Percentiles rank a stretch among this genome's conserved stretches.
Evolutionary conservation across 352 stramenopile species (phyloP).

Genomic region (Pythium volutum): DNA sequence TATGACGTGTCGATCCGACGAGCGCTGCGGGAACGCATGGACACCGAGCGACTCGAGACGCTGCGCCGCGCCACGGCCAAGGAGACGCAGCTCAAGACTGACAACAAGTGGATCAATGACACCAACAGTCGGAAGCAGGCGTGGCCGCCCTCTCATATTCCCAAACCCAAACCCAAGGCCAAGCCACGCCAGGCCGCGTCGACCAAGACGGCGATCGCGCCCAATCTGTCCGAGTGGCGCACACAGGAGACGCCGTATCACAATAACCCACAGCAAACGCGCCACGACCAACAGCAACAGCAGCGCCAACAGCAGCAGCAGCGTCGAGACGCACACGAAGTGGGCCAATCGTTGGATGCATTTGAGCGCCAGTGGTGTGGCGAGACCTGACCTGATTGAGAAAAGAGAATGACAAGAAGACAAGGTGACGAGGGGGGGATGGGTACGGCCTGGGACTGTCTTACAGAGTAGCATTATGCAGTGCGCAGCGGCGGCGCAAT

Average conservation of each 20-base stretch:
- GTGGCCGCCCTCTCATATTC: constrained; percentile 11
- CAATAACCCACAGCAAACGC: background rate
- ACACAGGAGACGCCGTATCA: constrained; percentile 29
- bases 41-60: constrained; percentile 40
- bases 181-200: constrained; percentile 4
- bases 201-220: constrained; percentile 31
- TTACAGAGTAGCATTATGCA: constrained; percentile 28
- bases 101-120: constrained; percentile 43
- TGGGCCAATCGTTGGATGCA: constrained; percentile 32
- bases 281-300: background rate
- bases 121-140: constrained; percentile 21
- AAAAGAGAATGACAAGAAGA: background rate
- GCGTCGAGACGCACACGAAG: constrained; percentile 21
- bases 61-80: constrained; percentile 27
- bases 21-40: constrained; percentile 52
- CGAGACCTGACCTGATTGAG: background rate
- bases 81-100: constrained; percentile 40
- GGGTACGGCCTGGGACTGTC: background rate
- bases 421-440: background rate
- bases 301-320: constrained; percentile 13
- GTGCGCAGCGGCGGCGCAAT: constrained; percentile 96
- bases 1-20: constrained; percentile 62
- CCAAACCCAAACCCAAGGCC: background rate
- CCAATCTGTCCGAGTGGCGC: constrained; percentile 41
- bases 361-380: background rate